Conservation (phyloP, 176 grass and related monocot genomes). For the Thalia dealbata region DNA sequence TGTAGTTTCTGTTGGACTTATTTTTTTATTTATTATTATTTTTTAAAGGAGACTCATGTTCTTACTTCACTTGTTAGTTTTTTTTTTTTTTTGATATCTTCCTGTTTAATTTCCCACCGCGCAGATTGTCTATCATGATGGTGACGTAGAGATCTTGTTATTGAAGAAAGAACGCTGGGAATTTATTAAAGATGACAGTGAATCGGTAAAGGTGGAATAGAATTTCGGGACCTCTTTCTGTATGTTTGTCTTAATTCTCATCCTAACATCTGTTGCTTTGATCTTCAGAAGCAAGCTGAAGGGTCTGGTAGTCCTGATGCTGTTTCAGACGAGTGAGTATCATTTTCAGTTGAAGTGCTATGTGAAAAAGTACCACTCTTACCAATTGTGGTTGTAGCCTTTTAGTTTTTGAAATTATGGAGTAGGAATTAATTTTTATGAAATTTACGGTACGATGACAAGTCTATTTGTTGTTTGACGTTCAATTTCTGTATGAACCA, state of each 20-base stretch:
- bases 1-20: neutral
- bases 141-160: conserved; percentile 45
- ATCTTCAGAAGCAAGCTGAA: conserved; percentile 30
- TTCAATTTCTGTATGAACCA: conserved; percentile 18
- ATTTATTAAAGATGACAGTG: conserved; percentile 20
- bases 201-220: conserved; percentile 18
- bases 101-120: conserved; percentile 6
- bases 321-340: conserved; percentile 24
- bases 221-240: neutral
- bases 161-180: conserved; percentile 69
- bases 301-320: conserved; percentile 18
- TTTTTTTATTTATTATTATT: conserved; percentile 9
- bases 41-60: neutral
- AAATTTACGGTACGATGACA: neutral
- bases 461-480: too few relatives aligned
- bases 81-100: neutral
- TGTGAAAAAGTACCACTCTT: neutral
- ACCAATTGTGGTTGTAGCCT: too few relatives aligned
- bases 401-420: too few relatives aligned
- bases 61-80: neutral
- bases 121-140: conserved; percentile 72
- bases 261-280: conserved; percentile 3
- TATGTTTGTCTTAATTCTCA: conserved; percentile 6
- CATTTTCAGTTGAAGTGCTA: neutral
- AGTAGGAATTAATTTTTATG: conserved; percentile 15